These are phyloP conservation scores for Microsporum audouinii DNA, from an alignment of 2,329 filamentous ascomycete species.

Conservation along the genomic window DNA sequence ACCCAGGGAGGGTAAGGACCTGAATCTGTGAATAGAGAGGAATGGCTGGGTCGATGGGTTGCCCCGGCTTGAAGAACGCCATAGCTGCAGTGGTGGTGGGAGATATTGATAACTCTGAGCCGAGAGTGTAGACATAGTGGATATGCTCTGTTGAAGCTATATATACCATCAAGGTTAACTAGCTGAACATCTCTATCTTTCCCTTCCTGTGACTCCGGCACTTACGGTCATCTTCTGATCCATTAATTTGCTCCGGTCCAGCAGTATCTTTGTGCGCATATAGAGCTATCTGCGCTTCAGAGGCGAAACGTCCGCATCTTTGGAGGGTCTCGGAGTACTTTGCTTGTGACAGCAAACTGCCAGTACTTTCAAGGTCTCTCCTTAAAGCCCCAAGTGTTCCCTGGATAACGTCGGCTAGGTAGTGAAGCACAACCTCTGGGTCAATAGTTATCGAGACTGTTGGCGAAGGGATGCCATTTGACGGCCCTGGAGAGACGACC, in stretches of 20 bases:
- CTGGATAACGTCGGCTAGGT: constrained; percentile 58
- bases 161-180: neutral
- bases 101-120: constrained; percentile 64
- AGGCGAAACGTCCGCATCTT: constrained; percentile 78
- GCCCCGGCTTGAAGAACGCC: constrained; percentile 78
- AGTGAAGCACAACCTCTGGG: constrained; percentile 57
- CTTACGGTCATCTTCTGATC: constrained; percentile 31
- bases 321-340: constrained; percentile 69
- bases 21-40: constrained; percentile 82
- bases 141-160: constrained; percentile 19
- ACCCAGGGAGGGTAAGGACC: constrained; percentile 81
- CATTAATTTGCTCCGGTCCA: constrained; percentile 39
- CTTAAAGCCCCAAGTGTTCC: constrained; percentile 63
- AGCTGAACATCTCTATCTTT: neutral
- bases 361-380: constrained; percentile 65
- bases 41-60: constrained; percentile 71
- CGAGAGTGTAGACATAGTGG: constrained; percentile 64
- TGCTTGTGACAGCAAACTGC: constrained; percentile 67
- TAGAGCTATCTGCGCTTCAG: constrained; percentile 73
- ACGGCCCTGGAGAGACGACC: constrained; percentile 17
- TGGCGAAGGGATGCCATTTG: constrained; percentile 14
- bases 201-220: neutral
- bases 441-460: constrained; percentile 39
- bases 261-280: constrained; percentile 65
- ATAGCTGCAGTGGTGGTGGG: constrained; percentile 71